Conservation (phyloP, 2,329 filamentous ascomycete genomes). For the Ilyonectria mors-panacis region DNA sequence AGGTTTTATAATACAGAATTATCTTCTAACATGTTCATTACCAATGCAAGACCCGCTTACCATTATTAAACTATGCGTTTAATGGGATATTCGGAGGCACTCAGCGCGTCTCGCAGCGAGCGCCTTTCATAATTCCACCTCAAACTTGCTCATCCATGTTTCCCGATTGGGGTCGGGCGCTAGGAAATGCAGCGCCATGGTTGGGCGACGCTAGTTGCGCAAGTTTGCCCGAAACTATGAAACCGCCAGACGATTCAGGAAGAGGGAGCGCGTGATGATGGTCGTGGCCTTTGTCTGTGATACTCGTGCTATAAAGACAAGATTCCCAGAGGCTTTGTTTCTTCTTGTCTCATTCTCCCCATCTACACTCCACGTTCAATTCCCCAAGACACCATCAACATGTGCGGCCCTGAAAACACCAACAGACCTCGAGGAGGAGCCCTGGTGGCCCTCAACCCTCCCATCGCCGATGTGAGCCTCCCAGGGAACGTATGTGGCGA, state of each 20-base stretch:
- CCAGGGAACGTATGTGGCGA: constrained; percentile 50
- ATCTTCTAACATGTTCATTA: constrained; percentile 2
- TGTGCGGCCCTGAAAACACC: constrained; percentile 62
- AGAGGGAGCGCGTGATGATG: constrained; percentile 8
- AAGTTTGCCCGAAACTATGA: constrained; percentile 33
- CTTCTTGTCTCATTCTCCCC: background rate
- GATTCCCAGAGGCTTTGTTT: background rate
- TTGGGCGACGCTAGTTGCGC: constrained; percentile 47
- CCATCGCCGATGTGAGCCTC: constrained; percentile 32
- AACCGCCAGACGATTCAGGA: constrained; percentile 3
- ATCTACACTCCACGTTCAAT: background rate
- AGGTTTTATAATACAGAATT: too few species aligned
- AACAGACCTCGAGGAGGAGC: constrained; percentile 62
- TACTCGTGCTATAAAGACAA: background rate
- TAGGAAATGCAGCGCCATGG: constrained; percentile 41
- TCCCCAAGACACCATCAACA: constrained; percentile 40
- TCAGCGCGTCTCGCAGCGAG: constrained; percentile 6
- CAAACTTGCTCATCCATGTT: constrained; percentile 49
- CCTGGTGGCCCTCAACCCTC: constrained; percentile 59
- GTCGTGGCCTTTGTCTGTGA: background rate
- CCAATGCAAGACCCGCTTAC: constrained; percentile 13
- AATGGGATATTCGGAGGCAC: background rate
- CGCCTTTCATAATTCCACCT: constrained; percentile 27
- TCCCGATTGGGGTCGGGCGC: constrained; percentile 46
- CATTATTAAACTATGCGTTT: background rate